phyloP scores from a whole-genome alignment of 1,284 basidiomycete species.

The Ustilago loliicola region DNA sequence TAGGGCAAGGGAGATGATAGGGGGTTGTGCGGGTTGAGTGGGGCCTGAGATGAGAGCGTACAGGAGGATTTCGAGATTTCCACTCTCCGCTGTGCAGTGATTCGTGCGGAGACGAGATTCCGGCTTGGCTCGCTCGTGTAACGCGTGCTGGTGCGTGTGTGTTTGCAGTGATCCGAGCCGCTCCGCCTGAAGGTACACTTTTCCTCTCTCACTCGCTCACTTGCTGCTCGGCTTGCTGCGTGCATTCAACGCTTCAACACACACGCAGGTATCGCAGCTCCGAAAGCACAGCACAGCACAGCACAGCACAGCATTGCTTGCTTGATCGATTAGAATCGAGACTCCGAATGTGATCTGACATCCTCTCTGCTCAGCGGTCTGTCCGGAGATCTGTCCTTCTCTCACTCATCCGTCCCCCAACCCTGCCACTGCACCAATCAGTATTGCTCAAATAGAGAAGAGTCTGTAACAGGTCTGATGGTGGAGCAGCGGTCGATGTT shows the following conservation, averaged over 20 bases:
- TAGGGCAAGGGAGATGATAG: no score
- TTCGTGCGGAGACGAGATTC: constrained; percentile 12
- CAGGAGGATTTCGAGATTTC: neutral
- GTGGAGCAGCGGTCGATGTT: no score
- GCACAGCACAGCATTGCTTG: neutral
- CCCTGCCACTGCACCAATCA: no score
- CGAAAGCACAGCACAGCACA: no score
- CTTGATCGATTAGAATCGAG: constrained; percentile 18
- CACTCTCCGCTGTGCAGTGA: constrained; percentile 9
- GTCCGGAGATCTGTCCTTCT: neutral
- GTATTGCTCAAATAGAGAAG: no score
- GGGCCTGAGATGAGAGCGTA: neutral
- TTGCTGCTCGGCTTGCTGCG: no score
- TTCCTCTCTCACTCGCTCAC: no score
- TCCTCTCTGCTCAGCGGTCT: no score
- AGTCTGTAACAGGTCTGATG: no score
- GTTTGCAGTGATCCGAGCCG: neutral
- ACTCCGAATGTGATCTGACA: neutral
- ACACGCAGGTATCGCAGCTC: neutral
- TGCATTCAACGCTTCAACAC: no score
- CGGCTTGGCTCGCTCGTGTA: neutral
- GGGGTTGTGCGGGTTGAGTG: neutral
- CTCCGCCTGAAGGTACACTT: no score
- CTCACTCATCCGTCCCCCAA: neutral
- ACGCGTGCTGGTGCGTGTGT: neutral